Base-by-base conservation (phyloP, 176 grass and related monocot genomes). In the Poa pratensis region DNA sequence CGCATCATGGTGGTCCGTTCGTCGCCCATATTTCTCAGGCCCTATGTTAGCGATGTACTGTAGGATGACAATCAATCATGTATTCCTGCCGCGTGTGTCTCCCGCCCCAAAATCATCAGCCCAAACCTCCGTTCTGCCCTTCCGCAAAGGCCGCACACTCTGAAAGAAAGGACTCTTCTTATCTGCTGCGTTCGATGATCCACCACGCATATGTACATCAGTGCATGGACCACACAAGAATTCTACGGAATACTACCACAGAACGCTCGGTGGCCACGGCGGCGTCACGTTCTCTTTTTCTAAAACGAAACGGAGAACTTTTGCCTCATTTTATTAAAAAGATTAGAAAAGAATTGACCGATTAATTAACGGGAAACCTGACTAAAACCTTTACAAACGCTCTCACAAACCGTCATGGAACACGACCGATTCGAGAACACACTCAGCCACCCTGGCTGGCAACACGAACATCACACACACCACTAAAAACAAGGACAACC, bases 61-160 rank as follows among this genome's bases (percentile, higher is more conserved):
- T 35, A 35, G 50, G 12, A 49, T 76, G 32, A 45, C 6, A 7
- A 11, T 7, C 39, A 2, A 35, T 35, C 39, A 40, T 40, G 39
- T 6, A 7, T 7, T 40, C 39, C 5, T 40, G 66, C 22, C 10
- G 23, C 26, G 15, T 50, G 70, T 80, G 82, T 57, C 87, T 49
- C 82, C 34, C 3, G 50, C n/a, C 60, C 59, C 70, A 37, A 9
- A 85, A 85, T 69, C 32, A 85, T 81, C 48, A 75, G 77, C 68
- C 60, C 34, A 35, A 26, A 57, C 35, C 3, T n/a, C 26, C 8
- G 3, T 18, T 10, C 24, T 18, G 49, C 73, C 9, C 18, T 15
- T 40, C 10, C 17, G 55, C 79, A 23, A 40, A 1, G 68, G 85
- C 69, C 58, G 45, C 70, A 35, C 69, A 67, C 70, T 48, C 40